Evolutionary conservation across 2,329 filamentous ascomycete species (phyloP), one percentile per base, ranked within the genome.

Genomic region (Lecanicillium sp.): DNA sequence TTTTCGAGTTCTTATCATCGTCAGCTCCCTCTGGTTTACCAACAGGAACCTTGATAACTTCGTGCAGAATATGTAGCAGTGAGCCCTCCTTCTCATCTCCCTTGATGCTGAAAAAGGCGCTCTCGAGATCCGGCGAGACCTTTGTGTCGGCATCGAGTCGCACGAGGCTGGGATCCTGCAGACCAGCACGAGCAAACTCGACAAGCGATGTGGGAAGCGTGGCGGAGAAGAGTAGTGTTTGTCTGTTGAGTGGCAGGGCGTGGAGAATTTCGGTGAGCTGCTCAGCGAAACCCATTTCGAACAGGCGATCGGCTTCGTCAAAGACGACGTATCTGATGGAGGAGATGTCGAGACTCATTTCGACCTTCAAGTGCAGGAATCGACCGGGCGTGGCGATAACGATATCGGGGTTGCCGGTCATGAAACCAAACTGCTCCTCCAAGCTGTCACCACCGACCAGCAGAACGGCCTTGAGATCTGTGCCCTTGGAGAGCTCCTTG

Each of bases 251-350:
- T 1, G 94, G 93, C 14, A 98, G 72, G 0, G 90, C 87, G 61
- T 95, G 83, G 44, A 98, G 71, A 72, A 97, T 97, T 63, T 98
- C 93, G 1, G 87, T 86, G 56, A 98, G 73, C 62, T 98, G 93
- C 3, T 87, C 83, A 4, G 90, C 90, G 63, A 98, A 98, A 58
- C 93, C 94, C 91, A 98, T 96, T 63, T 98, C 93, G 66, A 98
- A 98, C 17, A 98, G 74, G 46, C 93, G 81, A 74, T 98, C 93
- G 1, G 93, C 93, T 66, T 98, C 93, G 63, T 98, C 93, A 55
- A 98, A 98, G 8, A 98, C 93, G 20, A 95, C 88, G 60, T 98
- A 98, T 57, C 82, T 79, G 52, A 98, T 84, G 4, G 89, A 95
- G 1, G 85, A 89, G n/a, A 98, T 71, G 60, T 96, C 88, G 44